Percentiles rank a stretch among this genome's conserved stretches.
phyloP scores from a whole-genome alignment of 176 grass and related monocot genomes.

The Carex kokanica region DNA sequence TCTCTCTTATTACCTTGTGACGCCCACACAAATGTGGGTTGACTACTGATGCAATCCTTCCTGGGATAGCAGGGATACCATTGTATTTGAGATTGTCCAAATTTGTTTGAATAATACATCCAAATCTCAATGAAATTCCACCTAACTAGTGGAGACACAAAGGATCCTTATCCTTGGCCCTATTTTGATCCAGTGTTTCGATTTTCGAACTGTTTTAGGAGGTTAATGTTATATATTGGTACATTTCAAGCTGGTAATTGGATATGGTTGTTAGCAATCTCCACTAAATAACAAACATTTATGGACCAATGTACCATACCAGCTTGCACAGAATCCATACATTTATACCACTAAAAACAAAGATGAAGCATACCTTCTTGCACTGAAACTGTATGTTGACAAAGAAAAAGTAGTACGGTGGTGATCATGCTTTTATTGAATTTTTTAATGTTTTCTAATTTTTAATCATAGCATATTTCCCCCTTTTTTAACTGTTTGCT shows the following conservation, averaged over 20 bases:
- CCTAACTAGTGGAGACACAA: neutral
- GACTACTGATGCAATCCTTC: neutral
- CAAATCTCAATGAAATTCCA: neutral
- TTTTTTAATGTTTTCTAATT: neutral
- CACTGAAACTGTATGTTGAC: neutral
- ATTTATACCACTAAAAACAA: neutral
- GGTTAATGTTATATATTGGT: neutral
- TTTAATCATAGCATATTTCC: neutral
- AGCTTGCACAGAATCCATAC: neutral
- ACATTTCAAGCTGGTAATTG: neutral
- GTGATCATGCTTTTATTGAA: neutral
- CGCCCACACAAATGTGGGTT: neutral
- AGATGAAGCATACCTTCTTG: neutral
- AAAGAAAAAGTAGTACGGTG: neutral
- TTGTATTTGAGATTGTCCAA: neutral
- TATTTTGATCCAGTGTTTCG: neutral
- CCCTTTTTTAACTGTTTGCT: conserved; percentile 29
- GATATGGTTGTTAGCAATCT: neutral
- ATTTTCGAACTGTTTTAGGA: neutral
- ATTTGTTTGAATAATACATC: neutral
- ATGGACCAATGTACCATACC: neutral
- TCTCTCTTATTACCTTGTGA: neutral
- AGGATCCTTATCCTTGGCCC: neutral
- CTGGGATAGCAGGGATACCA: neutral
- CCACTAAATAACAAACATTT: neutral